Evolutionary conservation across 305 asterid species (phyloP).

Genomic region (Fraxinus paxiana): DNA sequence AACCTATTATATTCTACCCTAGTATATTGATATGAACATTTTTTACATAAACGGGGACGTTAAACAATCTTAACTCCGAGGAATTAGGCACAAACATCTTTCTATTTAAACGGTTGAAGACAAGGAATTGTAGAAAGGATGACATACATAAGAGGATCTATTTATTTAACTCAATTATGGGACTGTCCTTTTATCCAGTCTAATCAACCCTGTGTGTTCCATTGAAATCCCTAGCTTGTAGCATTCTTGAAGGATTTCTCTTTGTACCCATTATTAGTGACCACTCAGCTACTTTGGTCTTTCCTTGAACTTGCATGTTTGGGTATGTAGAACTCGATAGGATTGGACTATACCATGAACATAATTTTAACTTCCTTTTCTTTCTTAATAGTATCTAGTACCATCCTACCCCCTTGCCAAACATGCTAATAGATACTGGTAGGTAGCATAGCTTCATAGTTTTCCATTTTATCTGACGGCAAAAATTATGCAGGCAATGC

Average conservation of each 20-base stretch:
- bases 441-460: neutral
- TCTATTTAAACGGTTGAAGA: neutral
- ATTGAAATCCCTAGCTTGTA: neutral
- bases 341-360: neutral
- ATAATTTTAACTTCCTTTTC: neutral
- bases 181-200: neutral
- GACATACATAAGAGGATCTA: neutral
- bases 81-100: neutral
- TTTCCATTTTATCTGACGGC: neutral
- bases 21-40: neutral
- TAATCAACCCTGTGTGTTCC: neutral
- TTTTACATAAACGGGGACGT: neutral
- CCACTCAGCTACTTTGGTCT: neutral
- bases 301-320: neutral
- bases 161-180: neutral
- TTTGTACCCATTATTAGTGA: neutral
- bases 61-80: neutral
- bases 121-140: neutral
- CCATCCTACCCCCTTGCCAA: neutral
- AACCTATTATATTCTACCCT: neutral
- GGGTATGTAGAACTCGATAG: neutral
- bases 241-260: neutral
- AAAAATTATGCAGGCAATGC: slow-evolving; percentile 56
- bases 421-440: neutral
- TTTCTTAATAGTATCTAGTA: neutral